phyloP scores from a whole-genome alignment of 1,139 yeast genomes.

The Scheffersomyces quercinus region DNA sequence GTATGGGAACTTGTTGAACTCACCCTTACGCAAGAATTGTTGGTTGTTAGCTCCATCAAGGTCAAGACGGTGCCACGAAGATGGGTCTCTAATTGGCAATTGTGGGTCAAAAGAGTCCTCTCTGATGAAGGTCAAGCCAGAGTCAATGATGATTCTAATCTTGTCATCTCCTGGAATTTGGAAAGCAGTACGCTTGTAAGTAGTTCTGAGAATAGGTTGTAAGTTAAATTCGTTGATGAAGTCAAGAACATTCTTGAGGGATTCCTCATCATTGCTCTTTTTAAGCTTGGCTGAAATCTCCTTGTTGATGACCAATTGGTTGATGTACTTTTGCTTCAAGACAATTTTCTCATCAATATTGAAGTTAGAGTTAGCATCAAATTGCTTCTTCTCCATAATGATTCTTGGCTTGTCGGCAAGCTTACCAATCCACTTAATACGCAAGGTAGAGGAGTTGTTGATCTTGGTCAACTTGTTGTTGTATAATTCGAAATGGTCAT shows the following conservation, averaged over 20 bases:
- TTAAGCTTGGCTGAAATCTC: conserved; percentile 16
- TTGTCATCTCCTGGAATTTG: conserved; percentile 97
- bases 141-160: conserved; percentile 85
- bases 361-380: conserved; percentile 54
- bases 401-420: conserved; percentile 75
- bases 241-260: conserved; percentile 59
- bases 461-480: conserved; percentile 77
- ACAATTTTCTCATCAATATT: conserved; percentile 59
- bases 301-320: conserved; percentile 50
- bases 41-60: conserved; percentile 78
- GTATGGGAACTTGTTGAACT: conserved; percentile 82
- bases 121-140: conserved; percentile 81
- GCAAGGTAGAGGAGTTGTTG: conserved; percentile 68
- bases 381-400: conserved; percentile 76
- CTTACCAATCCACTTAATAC: conserved; percentile 91
- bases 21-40: conserved; percentile 80
- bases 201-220: conserved; percentile 84
- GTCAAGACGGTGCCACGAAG: conserved; percentile 89
- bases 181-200: conserved; percentile 91
- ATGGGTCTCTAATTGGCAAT: conserved; percentile 87
- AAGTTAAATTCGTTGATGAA: conserved; percentile 67
- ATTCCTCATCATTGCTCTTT: conserved; percentile 35
- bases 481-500: conserved; percentile 77
- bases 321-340: conserved; percentile 77
- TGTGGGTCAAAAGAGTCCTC: conserved; percentile 86